Evolutionary conservation across 2,329 filamentous ascomycete species (phyloP).

Genomic region (Aspergillus sp.): DNA sequence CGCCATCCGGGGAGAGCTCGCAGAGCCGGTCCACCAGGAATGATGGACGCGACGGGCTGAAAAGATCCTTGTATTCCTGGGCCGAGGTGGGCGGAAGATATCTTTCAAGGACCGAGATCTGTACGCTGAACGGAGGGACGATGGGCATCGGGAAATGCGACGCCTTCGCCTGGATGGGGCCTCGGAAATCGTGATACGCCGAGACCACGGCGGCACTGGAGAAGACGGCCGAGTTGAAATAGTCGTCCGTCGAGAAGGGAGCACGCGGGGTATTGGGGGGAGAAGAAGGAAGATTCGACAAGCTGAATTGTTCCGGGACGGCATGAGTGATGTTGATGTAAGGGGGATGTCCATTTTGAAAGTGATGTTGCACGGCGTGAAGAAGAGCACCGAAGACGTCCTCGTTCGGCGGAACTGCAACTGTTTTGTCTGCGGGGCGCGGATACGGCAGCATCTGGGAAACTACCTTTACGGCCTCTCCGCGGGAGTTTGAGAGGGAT

Average conservation of each 20-base stretch:
- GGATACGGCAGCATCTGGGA: slow-evolving; percentile 62
- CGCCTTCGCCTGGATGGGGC: slow-evolving; percentile 39
- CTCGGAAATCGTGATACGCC: slow-evolving; percentile 56
- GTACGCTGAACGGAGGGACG: slow-evolving; percentile 59
- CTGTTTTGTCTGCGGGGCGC: slow-evolving; percentile 31
- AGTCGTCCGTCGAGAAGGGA: slow-evolving; percentile 54
- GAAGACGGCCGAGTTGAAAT: slow-evolving; percentile 62
- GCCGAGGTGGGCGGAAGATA: slow-evolving; percentile 63
- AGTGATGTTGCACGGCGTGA: slow-evolving; percentile 53
- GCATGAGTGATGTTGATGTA: slow-evolving; percentile 67
- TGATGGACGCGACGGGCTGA: slow-evolving; percentile 54
- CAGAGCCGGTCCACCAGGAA: slow-evolving; percentile 60
- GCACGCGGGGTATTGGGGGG: slow-evolving; percentile 58
- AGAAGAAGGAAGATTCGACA: slow-evolving; percentile 62
- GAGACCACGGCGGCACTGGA: slow-evolving; percentile 60
- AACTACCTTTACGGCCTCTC: slow-evolving; percentile 55
- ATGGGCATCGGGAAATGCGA: slow-evolving; percentile 56
- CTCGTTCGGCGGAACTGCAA: slow-evolving; percentile 27
- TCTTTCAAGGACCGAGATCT: slow-evolving; percentile 62
- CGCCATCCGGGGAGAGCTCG: slow-evolving; percentile 58
- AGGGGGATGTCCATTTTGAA: slow-evolving; percentile 50
- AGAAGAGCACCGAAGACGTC: slow-evolving; percentile 56
- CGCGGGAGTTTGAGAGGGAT: slow-evolving; percentile 32
- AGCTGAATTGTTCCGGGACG: slow-evolving; percentile 60
- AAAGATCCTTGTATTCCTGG: slow-evolving; percentile 60